A percentile compares a stretch with the other conserved stretches of the same genome.
phyloP scores from a whole-genome alignment of 805 yeast genomes.

The Pichia eremophila region DNA sequence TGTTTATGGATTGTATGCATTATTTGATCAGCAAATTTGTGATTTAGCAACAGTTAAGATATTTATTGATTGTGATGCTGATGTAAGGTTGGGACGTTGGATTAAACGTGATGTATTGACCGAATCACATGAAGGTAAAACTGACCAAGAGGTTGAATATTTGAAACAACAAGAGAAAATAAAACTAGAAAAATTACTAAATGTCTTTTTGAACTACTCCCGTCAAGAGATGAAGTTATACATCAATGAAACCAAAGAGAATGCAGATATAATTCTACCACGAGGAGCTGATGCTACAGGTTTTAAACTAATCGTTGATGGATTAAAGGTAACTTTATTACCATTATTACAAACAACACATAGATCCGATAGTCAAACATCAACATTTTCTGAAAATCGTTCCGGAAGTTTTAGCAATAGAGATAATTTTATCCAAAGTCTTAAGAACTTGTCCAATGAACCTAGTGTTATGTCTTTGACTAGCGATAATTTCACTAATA shows the following conservation, averaged over 20 bases:
- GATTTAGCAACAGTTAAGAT: constrained; percentile 54
- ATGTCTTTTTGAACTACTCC: constrained; percentile 43
- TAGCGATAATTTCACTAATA: constrained; percentile 20
- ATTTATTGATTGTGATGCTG: constrained; percentile 79
- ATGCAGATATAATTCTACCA: constrained; percentile 68
- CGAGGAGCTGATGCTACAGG: constrained; percentile 57
- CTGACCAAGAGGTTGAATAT: not conserved
- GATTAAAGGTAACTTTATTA: constrained; percentile 35
- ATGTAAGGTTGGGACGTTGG: constrained; percentile 75
- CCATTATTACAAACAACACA: constrained; percentile 1
- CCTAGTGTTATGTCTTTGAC: constrained; percentile 22
- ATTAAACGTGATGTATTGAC: constrained; percentile 31
- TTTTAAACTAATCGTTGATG: constrained; percentile 53
- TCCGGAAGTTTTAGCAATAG: constrained; percentile 5
- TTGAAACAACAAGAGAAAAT: constrained; percentile 3
- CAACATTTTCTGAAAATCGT: not conserved
- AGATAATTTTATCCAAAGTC: constrained; percentile 7
- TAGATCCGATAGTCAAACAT: not conserved
- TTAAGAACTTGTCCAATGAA: constrained; percentile 11
- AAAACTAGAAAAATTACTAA: constrained; percentile 29
- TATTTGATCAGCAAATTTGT: constrained; percentile 52
- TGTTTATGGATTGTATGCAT: constrained; percentile 73
- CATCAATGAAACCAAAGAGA: constrained; percentile 59
- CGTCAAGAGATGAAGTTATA: constrained; percentile 60
- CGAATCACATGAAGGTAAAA: not conserved